A percentile compares a stretch with the other conserved stretches of the same genome.
phyloP scores from a whole-genome alignment of 768 basidiomycete genomes.

The Kwoniella pini region DNA sequence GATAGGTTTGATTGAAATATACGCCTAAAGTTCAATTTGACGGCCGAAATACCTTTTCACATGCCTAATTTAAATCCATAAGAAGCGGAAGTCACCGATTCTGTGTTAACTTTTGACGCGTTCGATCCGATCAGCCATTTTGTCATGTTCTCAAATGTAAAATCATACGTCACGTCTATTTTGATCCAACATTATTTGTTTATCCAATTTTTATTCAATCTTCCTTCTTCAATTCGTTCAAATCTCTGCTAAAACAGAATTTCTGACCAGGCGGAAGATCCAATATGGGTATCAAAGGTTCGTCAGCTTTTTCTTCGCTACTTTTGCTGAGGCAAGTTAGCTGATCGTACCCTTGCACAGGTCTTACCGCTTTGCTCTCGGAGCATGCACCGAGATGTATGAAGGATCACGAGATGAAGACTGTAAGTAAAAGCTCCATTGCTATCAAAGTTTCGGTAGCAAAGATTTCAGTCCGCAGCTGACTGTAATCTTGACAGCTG shows the following conservation, averaged over 20 bases:
- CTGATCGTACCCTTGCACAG: conserved; percentile 21
- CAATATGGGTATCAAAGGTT: conserved; percentile 83
- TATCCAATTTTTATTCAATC: neutral
- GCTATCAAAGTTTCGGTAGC: too few relatives aligned
- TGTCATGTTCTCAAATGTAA: too few relatives aligned
- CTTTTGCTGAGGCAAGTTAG: too few relatives aligned
- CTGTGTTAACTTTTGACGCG: neutral
- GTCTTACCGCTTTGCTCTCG: conserved; percentile 81
- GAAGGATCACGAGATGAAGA: conserved; percentile 91
- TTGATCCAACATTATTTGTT: neutral
- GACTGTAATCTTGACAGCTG: conserved; percentile 57
- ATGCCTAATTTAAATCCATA: neutral
- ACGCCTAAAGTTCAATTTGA: conserved; percentile 17
- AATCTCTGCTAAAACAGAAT: neutral
- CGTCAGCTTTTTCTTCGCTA: too few relatives aligned
- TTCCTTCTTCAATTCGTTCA: neutral
- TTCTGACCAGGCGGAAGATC: neutral
- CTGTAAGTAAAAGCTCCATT: too few relatives aligned
- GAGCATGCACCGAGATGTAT: conserved; percentile 84
- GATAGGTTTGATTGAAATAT: neutral
- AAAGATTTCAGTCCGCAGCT: too few relatives aligned
- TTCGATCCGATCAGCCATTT: too few relatives aligned
- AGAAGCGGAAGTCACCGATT: neutral
- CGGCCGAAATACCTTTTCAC: conserved; percentile 1
- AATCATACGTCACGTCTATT: conserved; percentile 16